Conservation (phyloP, 805 yeast species). For the Debaryomyces maramus region DNA sequence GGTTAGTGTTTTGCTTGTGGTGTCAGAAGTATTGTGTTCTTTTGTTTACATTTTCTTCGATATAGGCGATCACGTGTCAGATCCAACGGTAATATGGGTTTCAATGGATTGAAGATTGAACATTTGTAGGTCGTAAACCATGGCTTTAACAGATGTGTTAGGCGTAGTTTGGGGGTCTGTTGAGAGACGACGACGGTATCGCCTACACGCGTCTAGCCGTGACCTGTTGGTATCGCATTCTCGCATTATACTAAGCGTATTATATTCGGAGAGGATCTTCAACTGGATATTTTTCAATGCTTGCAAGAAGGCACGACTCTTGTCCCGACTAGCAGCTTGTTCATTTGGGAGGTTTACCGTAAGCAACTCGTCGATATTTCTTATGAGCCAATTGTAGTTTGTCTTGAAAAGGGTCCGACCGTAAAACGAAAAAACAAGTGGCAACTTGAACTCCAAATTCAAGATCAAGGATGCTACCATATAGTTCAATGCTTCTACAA, state of each 20-base stretch:
- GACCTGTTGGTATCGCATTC: slow-evolving; percentile 4
- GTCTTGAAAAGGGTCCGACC: slow-evolving; percentile 25
- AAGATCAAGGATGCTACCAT: slow-evolving; percentile 21
- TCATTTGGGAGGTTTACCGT: neutral
- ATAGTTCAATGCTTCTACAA: slow-evolving; percentile 20
- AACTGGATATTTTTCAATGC: neutral
- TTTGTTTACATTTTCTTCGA: slow-evolving; percentile 7
- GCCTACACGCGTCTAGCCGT: slow-evolving; percentile 5
- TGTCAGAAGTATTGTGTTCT: neutral
- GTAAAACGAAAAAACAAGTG: slow-evolving; percentile 31
- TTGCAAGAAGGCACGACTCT: neutral
- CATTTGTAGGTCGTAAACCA: slow-evolving; percentile 4
- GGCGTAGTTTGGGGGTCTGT: neutral
- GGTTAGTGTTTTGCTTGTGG: slow-evolving; percentile 1
- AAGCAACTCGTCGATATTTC: slow-evolving; percentile 7
- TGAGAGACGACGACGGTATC: neutral
- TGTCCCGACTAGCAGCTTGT: neutral
- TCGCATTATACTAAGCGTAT: slow-evolving; percentile 9
- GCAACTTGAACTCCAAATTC: slow-evolving; percentile 28
- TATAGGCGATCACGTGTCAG: neutral
- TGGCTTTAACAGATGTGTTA: slow-evolving; percentile 1
- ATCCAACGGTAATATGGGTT: slow-evolving; percentile 1
- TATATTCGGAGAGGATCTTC: neutral
- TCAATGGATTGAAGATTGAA: slow-evolving; percentile 4
- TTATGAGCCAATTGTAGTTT: slow-evolving; percentile 18